phyloP scores from a whole-genome alignment of 2,329 filamentous ascomycete genomes.

The Biscogniauxia mediterranea region DNA sequence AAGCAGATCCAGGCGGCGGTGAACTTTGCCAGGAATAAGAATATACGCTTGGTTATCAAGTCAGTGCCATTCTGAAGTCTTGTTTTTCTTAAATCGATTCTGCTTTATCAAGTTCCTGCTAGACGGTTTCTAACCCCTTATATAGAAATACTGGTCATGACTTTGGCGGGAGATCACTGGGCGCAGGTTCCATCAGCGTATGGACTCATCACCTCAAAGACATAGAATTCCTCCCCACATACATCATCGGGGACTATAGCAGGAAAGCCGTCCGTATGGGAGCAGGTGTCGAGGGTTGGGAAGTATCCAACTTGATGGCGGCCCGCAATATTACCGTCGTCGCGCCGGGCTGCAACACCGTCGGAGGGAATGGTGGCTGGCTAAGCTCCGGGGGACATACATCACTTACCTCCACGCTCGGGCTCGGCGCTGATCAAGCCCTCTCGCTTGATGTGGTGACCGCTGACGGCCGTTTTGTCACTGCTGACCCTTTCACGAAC shows the following conservation, averaged over 20 bases:
- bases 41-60: slow-evolving; percentile 38
- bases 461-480: slow-evolving; percentile 43
- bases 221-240: slow-evolving; percentile 36
- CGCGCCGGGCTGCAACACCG: slow-evolving; percentile 33
- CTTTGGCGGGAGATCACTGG: slow-evolving; percentile 45
- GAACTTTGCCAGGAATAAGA: slow-evolving; percentile 35
- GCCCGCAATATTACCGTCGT: slow-evolving; percentile 31
- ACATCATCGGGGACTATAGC: slow-evolving; percentile 29
- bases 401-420: slow-evolving; percentile 43
- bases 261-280: slow-evolving; percentile 39
- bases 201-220: slow-evolving; percentile 50
- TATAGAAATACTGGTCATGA: slow-evolving; percentile 48
- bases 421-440: slow-evolving; percentile 52
- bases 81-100: background rate
- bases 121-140: slow-evolving; percentile 21
- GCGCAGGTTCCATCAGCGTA: slow-evolving; percentile 44
- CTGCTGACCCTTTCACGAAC: slow-evolving; percentile 44
- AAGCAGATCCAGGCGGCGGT: slow-evolving; percentile 36
- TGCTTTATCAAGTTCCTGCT: slow-evolving; percentile 20
- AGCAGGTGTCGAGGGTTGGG: slow-evolving; percentile 37
- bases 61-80: slow-evolving; percentile 13
- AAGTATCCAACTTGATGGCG: slow-evolving; percentile 33
- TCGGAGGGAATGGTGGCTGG: slow-evolving; percentile 48
- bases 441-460: slow-evolving; percentile 49
- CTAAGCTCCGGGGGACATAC: slow-evolving; percentile 51